Base-by-base conservation (phyloP, 176 grass and related monocot genomes). In the Pontederia paniculata region DNA sequence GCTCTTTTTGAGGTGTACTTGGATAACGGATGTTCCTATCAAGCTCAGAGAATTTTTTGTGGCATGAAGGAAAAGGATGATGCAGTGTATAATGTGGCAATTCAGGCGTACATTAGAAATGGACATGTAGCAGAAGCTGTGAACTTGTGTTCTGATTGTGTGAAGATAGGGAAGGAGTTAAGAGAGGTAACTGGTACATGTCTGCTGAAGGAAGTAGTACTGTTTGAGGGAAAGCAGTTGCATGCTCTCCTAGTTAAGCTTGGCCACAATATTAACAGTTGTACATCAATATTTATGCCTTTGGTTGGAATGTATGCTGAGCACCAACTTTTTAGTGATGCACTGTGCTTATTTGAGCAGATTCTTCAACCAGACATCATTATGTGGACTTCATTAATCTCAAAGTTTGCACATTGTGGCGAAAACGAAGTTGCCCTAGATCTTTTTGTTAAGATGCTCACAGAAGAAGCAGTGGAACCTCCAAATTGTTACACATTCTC, bases 1-100 rank as follows among this genome's bases (percentile, higher is more conserved):
- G 57, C 56, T 16, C 77, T 80, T 57, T 80, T 80, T 62, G 70
- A 80, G 41, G 63, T 64, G 19, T 74, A 80, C 46, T 31, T 80
- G 9, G 44, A 80, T 48, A 47, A 69, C 21, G 64, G 56, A 46
- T 65, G 64, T 55, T 52, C 58, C 48, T 15, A 13, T 55, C 64
- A 74, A 48, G 77, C 77, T 43, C 66, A 74, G 63, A 53, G 48
- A 62, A 23, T 65, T 60, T 47, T 70, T 44, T 16, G 17, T 52
- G 44, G 47, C 54, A 64, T 74, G 77, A 60, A 64, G 50, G 50
- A 80, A 55, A 80, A 74, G 57, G 77, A 80, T 70, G 56, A 70
- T 74, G 77, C 37, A 23, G 46, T 55, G 43, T 69, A 55, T 70
- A 74, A 80, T 42, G 17, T 80, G 61, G 68, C 68, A 31, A 74